Base-by-base conservation (phyloP, 148 eudicot species). In the Vaccinium macrocarpon region DNA sequence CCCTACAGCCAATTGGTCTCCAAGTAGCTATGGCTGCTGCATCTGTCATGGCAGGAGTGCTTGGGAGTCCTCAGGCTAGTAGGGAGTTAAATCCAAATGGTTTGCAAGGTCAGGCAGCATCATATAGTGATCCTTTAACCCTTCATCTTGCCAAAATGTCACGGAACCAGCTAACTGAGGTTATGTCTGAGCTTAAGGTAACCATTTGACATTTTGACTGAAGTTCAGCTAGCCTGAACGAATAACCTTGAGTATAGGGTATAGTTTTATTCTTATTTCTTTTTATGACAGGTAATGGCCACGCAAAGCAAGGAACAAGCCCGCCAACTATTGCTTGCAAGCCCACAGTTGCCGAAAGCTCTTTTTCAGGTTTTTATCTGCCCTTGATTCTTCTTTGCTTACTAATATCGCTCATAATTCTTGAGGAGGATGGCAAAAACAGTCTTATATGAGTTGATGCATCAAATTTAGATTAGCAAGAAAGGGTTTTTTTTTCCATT, bases 141-240 rank as follows among this genome's bases (percentile, higher is more conserved):
- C 91, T 88, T 77, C 93, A 97, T 92, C 89, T 97, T 86, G 93
- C 99, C 76, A 93, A 93, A 90, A 90, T 97, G 92, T 94, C 99
- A 79, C 92, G 89, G 87, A 90, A 88, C 84, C 99, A 97, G 87
- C 87, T 97, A 84, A 93, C 79, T 83, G 92, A 93, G 85, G 86
- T 95, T 81, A 72, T 97, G 83, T 92, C 94, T 18, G 98, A 93
- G 74, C 71, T 97, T 86, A 93, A 95, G 99, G 99, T 97, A 84
- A 61, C 72, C 76, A n/a, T 82, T 80, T 84, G 11, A 23, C 80
- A 64, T 64, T 64, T 64, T 64, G 15, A 23, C 14, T 81, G 62
- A 51, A 72, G 32, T 55, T 49, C 49, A 82, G 73, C 59, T 80
- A 29, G 52, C 81, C 15, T 79, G 12, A 21, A 71, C 29, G 46